These are phyloP conservation scores for Ophiostoma populinum DNA, from an alignment of 2,329 filamentous ascomycete species.

Conservation along the genomic window DNA sequence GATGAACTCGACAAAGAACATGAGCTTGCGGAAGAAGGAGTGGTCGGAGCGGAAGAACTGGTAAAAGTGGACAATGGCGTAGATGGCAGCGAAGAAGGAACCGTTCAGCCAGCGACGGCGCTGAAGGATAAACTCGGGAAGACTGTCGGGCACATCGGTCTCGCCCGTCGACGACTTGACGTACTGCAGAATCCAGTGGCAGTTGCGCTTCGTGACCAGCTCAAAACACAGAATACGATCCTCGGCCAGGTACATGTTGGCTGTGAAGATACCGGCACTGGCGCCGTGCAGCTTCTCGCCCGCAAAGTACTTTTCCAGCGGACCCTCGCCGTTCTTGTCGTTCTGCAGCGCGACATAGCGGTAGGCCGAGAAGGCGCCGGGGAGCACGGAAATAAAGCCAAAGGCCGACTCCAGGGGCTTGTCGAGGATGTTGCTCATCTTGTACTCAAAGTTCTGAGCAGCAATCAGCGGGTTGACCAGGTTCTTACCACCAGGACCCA, in stretches of 20 bases:
- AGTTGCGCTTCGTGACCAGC: constrained; percentile 91
- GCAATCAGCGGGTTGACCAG: constrained; percentile 91
- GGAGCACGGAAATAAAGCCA: constrained; percentile 91
- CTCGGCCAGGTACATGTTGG: constrained; percentile 98
- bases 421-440: constrained; percentile 98
- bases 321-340: constrained; percentile 85
- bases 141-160: constrained; percentile 88
- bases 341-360: constrained; percentile 89
- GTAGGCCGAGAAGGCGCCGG: constrained; percentile 96
- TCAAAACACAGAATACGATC: constrained; percentile 92
- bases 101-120: constrained; percentile 95
- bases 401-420: constrained; percentile 96
- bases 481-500: constrained; percentile 67
- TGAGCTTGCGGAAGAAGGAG: constrained; percentile 68
- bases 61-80: constrained; percentile 87
- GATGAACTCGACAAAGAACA: constrained; percentile 80
- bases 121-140: constrained; percentile 89
- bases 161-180: constrained; percentile 95
- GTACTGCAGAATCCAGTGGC: constrained; percentile 93
- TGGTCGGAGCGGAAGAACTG: constrained; percentile 91
- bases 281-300: constrained; percentile 91
- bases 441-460: constrained; percentile 98
- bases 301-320: constrained; percentile 89
- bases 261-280: constrained; percentile 89
- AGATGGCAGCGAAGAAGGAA: constrained; percentile 94